A percentile compares a stretch with the other conserved stretches of the same genome.
Conservation (phyloP, 2,329 filamentous ascomycete species). For the Orbilia javanica region DNA sequence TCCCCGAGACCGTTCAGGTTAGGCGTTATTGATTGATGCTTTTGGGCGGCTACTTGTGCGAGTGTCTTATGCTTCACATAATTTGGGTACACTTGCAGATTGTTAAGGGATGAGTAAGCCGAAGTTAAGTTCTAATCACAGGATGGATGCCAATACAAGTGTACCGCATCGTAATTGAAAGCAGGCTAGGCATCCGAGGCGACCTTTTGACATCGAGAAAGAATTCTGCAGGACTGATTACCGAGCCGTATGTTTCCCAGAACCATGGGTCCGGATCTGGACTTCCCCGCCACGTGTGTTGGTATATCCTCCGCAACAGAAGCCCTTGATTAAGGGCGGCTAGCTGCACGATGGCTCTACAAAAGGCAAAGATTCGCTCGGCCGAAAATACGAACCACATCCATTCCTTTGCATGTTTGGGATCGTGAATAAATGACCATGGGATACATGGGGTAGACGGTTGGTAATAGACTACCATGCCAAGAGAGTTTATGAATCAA, state of each 20-base stretch:
- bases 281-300: constrained; percentile 15
- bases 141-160: background rate
- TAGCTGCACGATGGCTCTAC: background rate
- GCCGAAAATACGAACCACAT: background rate
- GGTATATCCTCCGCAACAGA: background rate
- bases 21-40: background rate
- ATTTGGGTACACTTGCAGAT: constrained; percentile 9
- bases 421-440: background rate
- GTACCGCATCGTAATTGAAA: background rate
- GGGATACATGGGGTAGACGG: too few species aligned
- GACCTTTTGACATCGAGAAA: background rate
- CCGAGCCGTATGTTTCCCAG: constrained; percentile 4
- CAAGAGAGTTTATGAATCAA: constrained; percentile 3
- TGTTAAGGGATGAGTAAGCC: constrained; percentile 14
- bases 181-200: background rate
- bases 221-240: background rate
- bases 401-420: background rate
- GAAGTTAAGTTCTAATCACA: constrained; percentile 1
- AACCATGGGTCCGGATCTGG: constrained; percentile 16
- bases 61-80: background rate
- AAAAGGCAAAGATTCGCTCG: background rate
- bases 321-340: background rate
- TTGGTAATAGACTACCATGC: background rate
- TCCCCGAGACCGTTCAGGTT: constrained; percentile 17
- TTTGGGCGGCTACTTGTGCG: background rate